phyloP scores from a whole-genome alignment of 2,329 filamentous ascomycete species.

The Botrytis byssoidea region DNA sequence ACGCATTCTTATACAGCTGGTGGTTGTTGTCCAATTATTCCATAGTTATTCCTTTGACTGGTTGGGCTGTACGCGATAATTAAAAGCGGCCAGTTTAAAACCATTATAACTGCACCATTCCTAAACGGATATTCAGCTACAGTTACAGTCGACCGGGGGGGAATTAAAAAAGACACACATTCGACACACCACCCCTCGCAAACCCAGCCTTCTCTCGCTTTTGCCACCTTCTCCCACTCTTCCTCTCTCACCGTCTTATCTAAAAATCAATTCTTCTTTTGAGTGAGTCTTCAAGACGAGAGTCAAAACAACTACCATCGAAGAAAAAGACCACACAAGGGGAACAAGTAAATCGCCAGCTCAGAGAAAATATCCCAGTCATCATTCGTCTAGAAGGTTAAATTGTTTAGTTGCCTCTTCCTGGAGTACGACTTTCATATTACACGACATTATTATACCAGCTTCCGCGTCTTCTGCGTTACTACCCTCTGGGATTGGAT shows the following conservation, averaged over 20 bases:
- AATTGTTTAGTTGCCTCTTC: constrained; percentile 27
- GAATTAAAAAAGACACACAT: not conserved
- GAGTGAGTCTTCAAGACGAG: not conserved
- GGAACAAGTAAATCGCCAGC: constrained; percentile 21
- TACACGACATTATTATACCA: constrained; percentile 18
- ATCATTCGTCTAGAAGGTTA: constrained; percentile 28
- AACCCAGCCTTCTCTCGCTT: constrained; percentile 16
- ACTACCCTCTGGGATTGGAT: constrained; percentile 31
- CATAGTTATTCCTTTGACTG: not conserved
- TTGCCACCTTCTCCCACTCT: constrained; percentile 14
- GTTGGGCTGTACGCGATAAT: not conserved
- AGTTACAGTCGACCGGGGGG: not conserved
- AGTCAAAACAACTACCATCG: constrained; percentile 8
- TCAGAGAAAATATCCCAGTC: constrained; percentile 18
- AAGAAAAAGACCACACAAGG: not conserved
- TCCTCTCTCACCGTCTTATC: constrained; percentile 15
- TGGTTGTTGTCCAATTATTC: not conserved
- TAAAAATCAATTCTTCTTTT: constrained; percentile 3
- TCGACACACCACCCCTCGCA: not conserved
- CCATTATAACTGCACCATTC: not conserved
- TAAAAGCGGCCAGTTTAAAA: constrained; percentile 15
- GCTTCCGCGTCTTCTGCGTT: constrained; percentile 7
- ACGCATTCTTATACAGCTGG: not conserved
- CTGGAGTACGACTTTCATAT: constrained; percentile 7
- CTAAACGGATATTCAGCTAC: constrained; percentile 5